Evolutionary conservation across 306 rosid species (phyloP), one percentile per base, ranked within the genome.

Genomic region (Calophaca sinica): DNA sequence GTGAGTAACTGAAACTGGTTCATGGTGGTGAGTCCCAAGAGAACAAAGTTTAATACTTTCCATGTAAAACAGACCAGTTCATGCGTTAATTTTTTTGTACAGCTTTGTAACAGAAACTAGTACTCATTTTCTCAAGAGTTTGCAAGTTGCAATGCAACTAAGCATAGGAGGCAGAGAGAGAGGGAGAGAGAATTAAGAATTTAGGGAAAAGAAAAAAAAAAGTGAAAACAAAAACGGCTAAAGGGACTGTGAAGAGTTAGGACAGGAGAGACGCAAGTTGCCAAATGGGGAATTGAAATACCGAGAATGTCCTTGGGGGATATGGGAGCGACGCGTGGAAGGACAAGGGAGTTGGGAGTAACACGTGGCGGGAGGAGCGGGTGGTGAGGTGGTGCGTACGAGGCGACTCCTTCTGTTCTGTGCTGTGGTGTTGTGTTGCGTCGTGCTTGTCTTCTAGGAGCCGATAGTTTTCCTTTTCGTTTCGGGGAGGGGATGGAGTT

Each of bases 311-410:
- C 89, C 79, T 11, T 0, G 45, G 4, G 14, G 55, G 28, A 51
- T 29, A 5, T 10, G n/a, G 2, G 0, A 0, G 4, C 7, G 85
- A 86, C 88, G 75, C 85, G 88, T 87, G 91, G 91, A 5, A 9
- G 5, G 2, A 0, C 35, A 46, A 45, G 69, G 12, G 10, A 33
- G 38, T 4, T 4, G 1, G 2, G 5, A 33, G 12, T 6, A 5
- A 77, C 79, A 86, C 87, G 89, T 84, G 93, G 82, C 73, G 1
- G 0, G 14, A 7, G 5, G 71, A 59, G 36, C 65, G 61, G 46
- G 76, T 75, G 49, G 44, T 52, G 79, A 71, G 79, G 82, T 77
- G 81, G 68, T 79, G 53, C 20, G 45, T 52, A 66, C 78, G 76
- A 83, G 58, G 78, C 68, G 45, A 62, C 20, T 38, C 33, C 33